Percentiles rank a stretch among this genome's conserved stretches.
phyloP scores from a whole-genome alignment of 164 flowering plant genomes.

The Umbilicus rupestris region DNA sequence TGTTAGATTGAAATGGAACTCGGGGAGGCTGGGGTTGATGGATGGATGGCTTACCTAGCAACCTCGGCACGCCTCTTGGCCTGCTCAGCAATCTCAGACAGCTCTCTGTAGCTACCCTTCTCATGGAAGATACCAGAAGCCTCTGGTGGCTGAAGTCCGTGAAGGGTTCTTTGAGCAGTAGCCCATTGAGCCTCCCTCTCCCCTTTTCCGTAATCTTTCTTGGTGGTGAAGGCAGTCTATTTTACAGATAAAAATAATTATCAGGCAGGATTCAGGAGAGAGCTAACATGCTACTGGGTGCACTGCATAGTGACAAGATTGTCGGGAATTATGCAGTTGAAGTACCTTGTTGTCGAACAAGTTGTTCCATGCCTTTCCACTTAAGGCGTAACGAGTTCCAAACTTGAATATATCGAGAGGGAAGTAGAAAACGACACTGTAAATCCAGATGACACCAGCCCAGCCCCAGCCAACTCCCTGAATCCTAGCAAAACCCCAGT shows the following conservation, averaged over 20 bases:
- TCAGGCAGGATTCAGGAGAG: neutral
- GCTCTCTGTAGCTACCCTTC: constrained; percentile 87
- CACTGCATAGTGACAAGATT: neutral
- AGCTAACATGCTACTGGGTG: neutral
- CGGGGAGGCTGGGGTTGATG: neutral
- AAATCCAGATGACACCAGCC: constrained; percentile 98
- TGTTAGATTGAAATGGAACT: neutral
- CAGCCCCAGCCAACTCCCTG: constrained; percentile 92
- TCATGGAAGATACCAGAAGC: constrained; percentile 46
- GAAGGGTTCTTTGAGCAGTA: constrained; percentile 85
- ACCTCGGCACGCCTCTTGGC: constrained; percentile 95
- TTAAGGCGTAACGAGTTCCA: constrained; percentile 61
- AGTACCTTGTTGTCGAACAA: constrained; percentile 81
- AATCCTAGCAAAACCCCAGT: constrained; percentile 87
- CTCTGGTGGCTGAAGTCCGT: constrained; percentile 89
- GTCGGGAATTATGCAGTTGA: neutral
- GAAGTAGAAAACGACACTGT: constrained; percentile 69
- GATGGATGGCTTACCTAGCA: constrained; percentile 60
- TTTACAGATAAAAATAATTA: neutral
- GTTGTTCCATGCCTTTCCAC: constrained; percentile 90
- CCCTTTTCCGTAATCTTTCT: constrained; percentile 88
- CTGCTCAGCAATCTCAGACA: constrained; percentile 96
- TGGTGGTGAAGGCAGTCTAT: constrained; percentile 95
- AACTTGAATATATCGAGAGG: constrained; percentile 82
- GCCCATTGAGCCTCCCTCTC: constrained; percentile 99